Percentiles rank a stretch among this genome's conserved stretches.
These are phyloP conservation scores for Cryphonectria naterciae DNA, from an alignment of 2,329 filamentous ascomycete genomes.

Conservation along the genomic window DNA sequence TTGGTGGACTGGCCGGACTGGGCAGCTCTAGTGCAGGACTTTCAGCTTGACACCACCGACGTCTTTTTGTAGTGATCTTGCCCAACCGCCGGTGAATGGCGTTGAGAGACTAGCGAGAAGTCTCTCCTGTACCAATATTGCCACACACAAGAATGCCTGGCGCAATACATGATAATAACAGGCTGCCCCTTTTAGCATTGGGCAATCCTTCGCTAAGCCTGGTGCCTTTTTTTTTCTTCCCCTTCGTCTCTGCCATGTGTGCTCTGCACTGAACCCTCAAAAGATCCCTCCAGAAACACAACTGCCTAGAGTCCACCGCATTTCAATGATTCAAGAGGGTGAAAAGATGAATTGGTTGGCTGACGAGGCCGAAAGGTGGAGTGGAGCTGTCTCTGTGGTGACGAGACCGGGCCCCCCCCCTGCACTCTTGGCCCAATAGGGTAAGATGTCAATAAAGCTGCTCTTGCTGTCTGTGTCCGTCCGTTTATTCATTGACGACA, in stretches of 20 bases:
- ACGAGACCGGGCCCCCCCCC: slow-evolving; percentile 26
- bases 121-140: background rate
- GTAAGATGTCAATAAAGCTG: slow-evolving; percentile 38
- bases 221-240: too few relatives aligned
- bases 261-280: too few relatives aligned
- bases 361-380: background rate
- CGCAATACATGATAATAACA: background rate
- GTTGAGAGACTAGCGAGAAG: background rate
- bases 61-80: slow-evolving; percentile 9
- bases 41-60: slow-evolving; percentile 15
- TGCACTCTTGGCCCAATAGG: slow-evolving; percentile 31
- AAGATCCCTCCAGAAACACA: too few relatives aligned
- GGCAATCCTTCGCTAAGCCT: too few relatives aligned
- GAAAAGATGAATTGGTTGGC: background rate
- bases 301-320: too few relatives aligned
- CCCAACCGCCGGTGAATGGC: background rate
- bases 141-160: background rate
- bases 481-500: slow-evolving; percentile 15
- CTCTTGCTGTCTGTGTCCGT: background rate
- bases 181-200: background rate
- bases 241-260: too few relatives aligned
- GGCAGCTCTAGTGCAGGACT: slow-evolving; percentile 15
- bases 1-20: slow-evolving; percentile 15
- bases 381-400: slow-evolving; percentile 32
- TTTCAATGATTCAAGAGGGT: background rate